Percentiles rank a stretch among this genome's conserved stretches.
phyloP scores from a whole-genome alignment of 2,329 filamentous ascomycete genomes.

The Biscogniauxia marginata region DNA sequence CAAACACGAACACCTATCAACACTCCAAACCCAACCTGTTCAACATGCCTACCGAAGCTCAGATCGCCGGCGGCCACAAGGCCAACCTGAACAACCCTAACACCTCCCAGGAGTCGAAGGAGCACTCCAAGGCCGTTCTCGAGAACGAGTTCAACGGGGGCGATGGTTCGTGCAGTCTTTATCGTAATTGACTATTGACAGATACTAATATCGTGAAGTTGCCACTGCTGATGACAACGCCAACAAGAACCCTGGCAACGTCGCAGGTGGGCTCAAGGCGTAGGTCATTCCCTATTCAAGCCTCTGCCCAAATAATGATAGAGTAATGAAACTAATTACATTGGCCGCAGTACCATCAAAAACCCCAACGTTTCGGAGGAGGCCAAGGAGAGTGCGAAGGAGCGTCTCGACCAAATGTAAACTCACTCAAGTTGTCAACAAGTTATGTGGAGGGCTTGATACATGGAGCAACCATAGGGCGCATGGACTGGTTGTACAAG shows the following conservation, averaged over 20 bases:
- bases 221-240: slow-evolving; percentile 33
- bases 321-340: background rate
- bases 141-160: slow-evolving; percentile 48
- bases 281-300: slow-evolving; percentile 30
- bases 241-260: slow-evolving; percentile 54
- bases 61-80: slow-evolving; percentile 58
- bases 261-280: slow-evolving; percentile 52
- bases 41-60: slow-evolving; percentile 49
- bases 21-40: background rate
- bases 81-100: slow-evolving; percentile 57
- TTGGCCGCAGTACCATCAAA: slow-evolving; percentile 42
- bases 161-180: slow-evolving; percentile 31
- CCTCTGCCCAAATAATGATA: slow-evolving; percentile 18
- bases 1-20: background rate
- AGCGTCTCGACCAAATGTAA: slow-evolving; percentile 46
- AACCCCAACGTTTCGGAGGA: slow-evolving; percentile 58
- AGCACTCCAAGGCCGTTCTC: slow-evolving; percentile 53
- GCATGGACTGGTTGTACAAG: background rate
- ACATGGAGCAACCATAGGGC: background rate
- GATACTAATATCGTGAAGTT: slow-evolving; percentile 17
- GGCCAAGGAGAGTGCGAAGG: slow-evolving; percentile 54
- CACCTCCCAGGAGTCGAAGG: slow-evolving; percentile 53
- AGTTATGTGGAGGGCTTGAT: background rate
- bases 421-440: background rate
- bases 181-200: background rate